Percentiles rank a stretch among this genome's conserved stretches.
These are phyloP conservation scores for Lavandula angustifolia DNA, from an alignment of 257 asterid genomes.

Conservation along the genomic window DNA sequence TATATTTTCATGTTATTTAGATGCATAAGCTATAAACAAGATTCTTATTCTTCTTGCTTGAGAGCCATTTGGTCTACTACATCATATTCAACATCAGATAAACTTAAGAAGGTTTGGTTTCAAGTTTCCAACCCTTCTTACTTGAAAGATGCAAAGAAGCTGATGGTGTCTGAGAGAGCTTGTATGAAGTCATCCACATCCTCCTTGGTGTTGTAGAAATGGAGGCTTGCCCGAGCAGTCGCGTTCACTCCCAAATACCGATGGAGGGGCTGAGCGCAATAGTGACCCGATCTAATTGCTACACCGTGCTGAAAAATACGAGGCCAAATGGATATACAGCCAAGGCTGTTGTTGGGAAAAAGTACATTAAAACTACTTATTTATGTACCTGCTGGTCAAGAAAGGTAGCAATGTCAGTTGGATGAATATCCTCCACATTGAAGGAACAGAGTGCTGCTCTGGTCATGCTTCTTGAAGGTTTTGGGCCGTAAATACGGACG, in stretches of 20 bases:
- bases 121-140: constrained; percentile 5
- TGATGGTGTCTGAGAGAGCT: constrained; percentile 72
- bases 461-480: constrained; percentile 56
- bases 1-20: no score
- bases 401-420: constrained; percentile 83
- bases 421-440: constrained; percentile 76
- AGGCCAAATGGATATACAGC: neutral
- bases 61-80: no score
- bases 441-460: constrained; percentile 94
- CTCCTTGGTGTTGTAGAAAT: constrained; percentile 92
- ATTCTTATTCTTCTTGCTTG: no score
- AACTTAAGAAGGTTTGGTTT: no score
- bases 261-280: constrained; percentile 96
- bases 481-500: constrained; percentile 81
- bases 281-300: constrained; percentile 93
- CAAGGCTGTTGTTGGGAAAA: no score
- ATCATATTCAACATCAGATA: no score
- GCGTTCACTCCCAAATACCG: constrained; percentile 72
- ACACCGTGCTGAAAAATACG: constrained; percentile 63
- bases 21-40: no score
- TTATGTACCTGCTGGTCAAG: constrained; percentile 79
- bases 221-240: constrained; percentile 89
- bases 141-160: constrained; percentile 62
- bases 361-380: neutral
- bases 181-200: constrained; percentile 70